Evolutionary conservation across 2,329 filamentous ascomycete species (phyloP).

Genomic region (Pyrenophora tritici-repentis): DNA sequence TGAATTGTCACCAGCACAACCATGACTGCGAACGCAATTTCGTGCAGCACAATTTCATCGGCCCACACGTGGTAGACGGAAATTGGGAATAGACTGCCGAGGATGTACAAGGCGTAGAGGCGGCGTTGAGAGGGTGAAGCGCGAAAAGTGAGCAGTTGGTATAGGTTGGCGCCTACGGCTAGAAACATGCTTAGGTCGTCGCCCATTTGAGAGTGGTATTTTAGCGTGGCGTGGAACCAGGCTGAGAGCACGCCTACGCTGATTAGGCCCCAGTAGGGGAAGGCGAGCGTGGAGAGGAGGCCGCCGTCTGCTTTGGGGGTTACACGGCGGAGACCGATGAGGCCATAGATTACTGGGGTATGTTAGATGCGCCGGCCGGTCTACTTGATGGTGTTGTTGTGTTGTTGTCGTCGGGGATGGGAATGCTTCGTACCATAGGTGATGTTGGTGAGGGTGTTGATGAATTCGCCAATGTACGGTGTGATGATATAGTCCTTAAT

Average conservation of each 20-base stretch:
- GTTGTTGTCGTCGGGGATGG: too few species aligned
- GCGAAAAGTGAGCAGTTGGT: conserved; percentile 55
- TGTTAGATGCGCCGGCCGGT: background rate
- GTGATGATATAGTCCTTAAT: conserved; percentile 60
- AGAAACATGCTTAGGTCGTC: conserved; percentile 66
- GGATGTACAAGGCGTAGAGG: conserved; percentile 32
- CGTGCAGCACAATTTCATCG: conserved; percentile 48
- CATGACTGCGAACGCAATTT: conserved; percentile 49
- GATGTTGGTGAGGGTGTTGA: conserved; percentile 59
- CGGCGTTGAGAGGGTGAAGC: conserved; percentile 27
- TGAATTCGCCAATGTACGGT: conserved; percentile 58
- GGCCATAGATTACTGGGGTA: conserved; percentile 43
- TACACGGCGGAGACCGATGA: conserved; percentile 39
- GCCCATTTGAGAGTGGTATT: conserved; percentile 55
- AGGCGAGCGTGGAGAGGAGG: conserved; percentile 39
- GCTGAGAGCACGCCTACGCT: conserved; percentile 51
- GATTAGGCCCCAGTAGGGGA: conserved; percentile 52
- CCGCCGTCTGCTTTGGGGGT: conserved; percentile 31
- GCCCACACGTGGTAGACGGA: conserved; percentile 46
- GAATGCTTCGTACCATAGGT: conserved; percentile 50
- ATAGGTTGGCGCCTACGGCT: conserved; percentile 58
- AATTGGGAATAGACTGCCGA: conserved; percentile 39
- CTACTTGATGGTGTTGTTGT: too few species aligned
- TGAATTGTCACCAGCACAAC: conserved; percentile 47
- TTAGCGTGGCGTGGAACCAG: conserved; percentile 52